phyloP scores from a whole-genome alignment of 371 early-diverging fungal species.

The Mucor mucedo region DNA sequence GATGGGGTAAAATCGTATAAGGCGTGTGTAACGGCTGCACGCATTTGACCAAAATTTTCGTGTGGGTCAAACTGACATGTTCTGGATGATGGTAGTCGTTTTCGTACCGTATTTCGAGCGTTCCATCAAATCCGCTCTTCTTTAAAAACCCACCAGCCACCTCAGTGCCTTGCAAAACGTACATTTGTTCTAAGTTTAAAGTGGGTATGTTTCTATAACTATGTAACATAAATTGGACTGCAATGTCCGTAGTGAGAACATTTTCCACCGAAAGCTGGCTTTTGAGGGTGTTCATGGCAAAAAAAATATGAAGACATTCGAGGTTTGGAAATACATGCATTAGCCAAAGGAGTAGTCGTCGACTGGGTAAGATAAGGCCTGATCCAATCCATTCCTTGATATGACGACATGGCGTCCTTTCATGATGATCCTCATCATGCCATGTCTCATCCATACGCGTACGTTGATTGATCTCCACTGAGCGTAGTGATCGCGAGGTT shows the following conservation, averaged over 20 bases:
- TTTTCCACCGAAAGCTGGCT: neutral
- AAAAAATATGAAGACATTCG: neutral
- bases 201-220: neutral
- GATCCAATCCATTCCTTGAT: neutral
- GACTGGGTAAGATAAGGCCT: neutral
- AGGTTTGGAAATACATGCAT: neutral
- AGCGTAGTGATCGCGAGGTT: neutral
- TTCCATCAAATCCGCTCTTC: neutral
- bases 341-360: neutral
- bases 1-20: neutral
- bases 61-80: neutral
- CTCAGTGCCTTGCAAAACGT: neutral
- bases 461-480: neutral
- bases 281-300: neutral
- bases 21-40: neutral
- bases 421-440: neutral
- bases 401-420: neutral
- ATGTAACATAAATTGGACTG: neutral
- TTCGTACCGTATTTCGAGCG: neutral
- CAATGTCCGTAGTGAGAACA: neutral
- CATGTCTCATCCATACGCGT: neutral
- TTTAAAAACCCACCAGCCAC: neutral
- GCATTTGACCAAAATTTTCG: neutral
- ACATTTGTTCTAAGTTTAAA: neutral
- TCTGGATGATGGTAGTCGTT: neutral